Percentiles rank a stretch among this genome's conserved stretches.
Evolutionary conservation across 2,329 filamentous ascomycete species (phyloP).

Genomic region (Nemania sp.): DNA sequence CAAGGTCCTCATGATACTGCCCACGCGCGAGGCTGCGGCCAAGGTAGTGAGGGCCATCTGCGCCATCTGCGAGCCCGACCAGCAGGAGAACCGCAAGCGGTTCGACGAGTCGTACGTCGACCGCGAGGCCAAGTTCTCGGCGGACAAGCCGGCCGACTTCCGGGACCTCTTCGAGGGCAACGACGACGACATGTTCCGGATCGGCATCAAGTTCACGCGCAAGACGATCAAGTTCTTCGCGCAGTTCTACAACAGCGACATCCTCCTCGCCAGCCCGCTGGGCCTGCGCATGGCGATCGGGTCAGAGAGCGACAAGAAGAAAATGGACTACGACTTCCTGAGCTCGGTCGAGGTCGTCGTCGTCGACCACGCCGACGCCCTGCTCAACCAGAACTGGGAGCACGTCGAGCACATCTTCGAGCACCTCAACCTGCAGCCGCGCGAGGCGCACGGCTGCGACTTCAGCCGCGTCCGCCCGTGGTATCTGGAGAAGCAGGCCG

Average conservation of each 20-base stretch:
- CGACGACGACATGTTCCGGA: conserved; percentile 94
- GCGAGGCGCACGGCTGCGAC: conserved; percentile 88
- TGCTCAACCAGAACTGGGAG: conserved; percentile 98
- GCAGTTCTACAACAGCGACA: conserved; percentile 94
- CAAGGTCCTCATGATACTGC: conserved; percentile 87
- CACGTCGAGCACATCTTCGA: conserved; percentile 91
- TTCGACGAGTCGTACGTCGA: conserved; percentile 84
- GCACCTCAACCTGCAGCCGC: conserved; percentile 88
- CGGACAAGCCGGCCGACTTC: conserved; percentile 84
- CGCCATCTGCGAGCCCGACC: conserved; percentile 76
- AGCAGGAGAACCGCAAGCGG: conserved; percentile 92
- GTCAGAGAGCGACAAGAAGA: conserved; percentile 68
- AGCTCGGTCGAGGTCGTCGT: conserved; percentile 91
- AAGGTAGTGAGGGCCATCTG: conserved; percentile 78
- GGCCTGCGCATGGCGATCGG: conserved; percentile 91
- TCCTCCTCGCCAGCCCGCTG: conserved; percentile 88
- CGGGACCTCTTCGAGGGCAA: conserved; percentile 89
- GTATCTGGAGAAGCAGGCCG: conserved; percentile 89
- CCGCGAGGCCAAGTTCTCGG: conserved; percentile 68
- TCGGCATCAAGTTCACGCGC: conserved; percentile 95
- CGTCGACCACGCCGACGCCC: conserved; percentile 88
- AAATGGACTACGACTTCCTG: conserved; percentile 84
- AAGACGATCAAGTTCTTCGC: conserved; percentile 96
- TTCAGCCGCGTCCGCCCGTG: conserved; percentile 87
- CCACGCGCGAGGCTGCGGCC: conserved; percentile 84